A percentile compares a stretch with the other conserved stretches of the same genome.
These are phyloP conservation scores for Candolleomyces eurysporus DNA, from an alignment of 768 basidiomycete genomes.

Conservation along the genomic window DNA sequence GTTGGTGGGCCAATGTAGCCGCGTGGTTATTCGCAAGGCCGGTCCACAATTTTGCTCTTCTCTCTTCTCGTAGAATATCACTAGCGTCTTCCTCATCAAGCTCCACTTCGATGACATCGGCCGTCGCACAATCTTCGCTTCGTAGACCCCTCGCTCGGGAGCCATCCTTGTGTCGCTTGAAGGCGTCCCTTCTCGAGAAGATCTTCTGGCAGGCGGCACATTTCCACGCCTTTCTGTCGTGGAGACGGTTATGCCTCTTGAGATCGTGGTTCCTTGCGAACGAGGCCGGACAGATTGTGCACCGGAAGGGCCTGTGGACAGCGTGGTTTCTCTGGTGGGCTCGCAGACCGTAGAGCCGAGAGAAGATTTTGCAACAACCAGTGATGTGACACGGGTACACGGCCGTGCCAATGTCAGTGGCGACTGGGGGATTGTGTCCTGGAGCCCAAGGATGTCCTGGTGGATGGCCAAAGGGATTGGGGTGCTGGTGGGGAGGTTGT, in stretches of 20 bases:
- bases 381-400: constrained; percentile 77
- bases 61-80: constrained; percentile 52
- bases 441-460: constrained; percentile 33
- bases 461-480: constrained; percentile 28
- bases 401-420: constrained; percentile 63
- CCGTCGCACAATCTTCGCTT: constrained; percentile 51
- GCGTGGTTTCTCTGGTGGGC: constrained; percentile 70
- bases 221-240: constrained; percentile 71
- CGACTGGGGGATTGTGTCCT: constrained; percentile 19
- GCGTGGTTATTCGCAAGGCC: constrained; percentile 50
- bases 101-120: constrained; percentile 62
- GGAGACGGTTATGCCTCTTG: constrained; percentile 71
- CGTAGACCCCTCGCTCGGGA: constrained; percentile 49
- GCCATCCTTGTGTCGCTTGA: constrained; percentile 73
- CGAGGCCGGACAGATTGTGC: constrained; percentile 64
- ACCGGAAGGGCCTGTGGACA: constrained; percentile 62
- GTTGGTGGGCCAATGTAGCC: constrained; percentile 21
- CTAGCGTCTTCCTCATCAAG: constrained; percentile 41
- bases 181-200: constrained; percentile 76
- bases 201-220: constrained; percentile 72
- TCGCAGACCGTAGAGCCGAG: constrained; percentile 66
- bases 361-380: constrained; percentile 67
- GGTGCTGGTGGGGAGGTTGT: constrained; percentile 36
- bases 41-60: constrained; percentile 62
- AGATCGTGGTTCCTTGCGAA: constrained; percentile 80